Percentiles rank a stretch among this genome's conserved stretches.
These are phyloP conservation scores for Ensete ventricosum DNA, from an alignment of 176 grass and related monocot species.

Conservation along the genomic window DNA sequence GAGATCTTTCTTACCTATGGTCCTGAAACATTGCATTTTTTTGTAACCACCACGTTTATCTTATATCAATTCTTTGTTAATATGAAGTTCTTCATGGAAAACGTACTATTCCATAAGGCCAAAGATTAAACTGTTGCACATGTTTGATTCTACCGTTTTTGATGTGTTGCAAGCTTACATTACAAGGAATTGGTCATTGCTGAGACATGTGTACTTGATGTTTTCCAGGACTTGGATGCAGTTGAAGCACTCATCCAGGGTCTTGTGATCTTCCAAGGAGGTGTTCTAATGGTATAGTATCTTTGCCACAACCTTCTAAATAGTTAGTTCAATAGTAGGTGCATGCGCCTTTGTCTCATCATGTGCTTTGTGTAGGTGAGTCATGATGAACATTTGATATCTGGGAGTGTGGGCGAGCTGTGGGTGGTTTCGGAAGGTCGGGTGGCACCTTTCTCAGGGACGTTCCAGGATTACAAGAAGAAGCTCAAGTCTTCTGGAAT, in stretches of 20 bases:
- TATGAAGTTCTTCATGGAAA: neutral
- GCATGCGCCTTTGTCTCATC: neutral
- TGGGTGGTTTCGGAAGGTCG: slow-evolving; percentile 71
- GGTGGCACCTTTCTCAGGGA: slow-evolving; percentile 60
- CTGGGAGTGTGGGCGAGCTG: slow-evolving; percentile 77
- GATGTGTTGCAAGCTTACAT: neutral
- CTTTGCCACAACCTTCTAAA: neutral
- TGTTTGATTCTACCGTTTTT: neutral
- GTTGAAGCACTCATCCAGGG: slow-evolving; percentile 97
- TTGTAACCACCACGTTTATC: neutral
- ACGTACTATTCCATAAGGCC: neutral
- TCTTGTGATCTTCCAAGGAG: slow-evolving; percentile 89
- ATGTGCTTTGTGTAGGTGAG: slow-evolving; percentile 47
- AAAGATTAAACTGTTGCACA: neutral
- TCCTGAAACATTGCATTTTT: too few relatives aligned
- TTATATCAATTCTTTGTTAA: neutral
- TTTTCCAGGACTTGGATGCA: slow-evolving; percentile 74
- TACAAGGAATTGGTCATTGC: neutral
- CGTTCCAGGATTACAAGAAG: slow-evolving; percentile 90
- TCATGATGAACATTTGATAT: slow-evolving; percentile 96
- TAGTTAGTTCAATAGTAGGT: neutral
- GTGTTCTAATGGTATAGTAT: slow-evolving; percentile 71
- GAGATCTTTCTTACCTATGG: too few relatives aligned
- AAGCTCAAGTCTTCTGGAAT: slow-evolving; percentile 42
- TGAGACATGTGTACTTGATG: neutral